Conservation (phyloP, 768 basidiomycete genomes). For the Mycena vulgaris region DNA sequence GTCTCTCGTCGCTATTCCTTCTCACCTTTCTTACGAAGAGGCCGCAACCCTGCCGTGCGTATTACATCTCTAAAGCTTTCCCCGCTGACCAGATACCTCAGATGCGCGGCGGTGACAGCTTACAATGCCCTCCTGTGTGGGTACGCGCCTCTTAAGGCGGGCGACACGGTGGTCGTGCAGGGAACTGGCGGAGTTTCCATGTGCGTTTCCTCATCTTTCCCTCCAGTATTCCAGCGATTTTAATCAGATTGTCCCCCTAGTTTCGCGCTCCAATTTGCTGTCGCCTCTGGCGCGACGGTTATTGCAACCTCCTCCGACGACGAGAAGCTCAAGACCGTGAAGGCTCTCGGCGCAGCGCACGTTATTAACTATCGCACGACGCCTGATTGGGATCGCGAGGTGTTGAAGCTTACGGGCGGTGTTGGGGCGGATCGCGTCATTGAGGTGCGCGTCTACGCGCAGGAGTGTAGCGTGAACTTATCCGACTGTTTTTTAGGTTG, state of each 20-base stretch:
- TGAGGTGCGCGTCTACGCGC: slow-evolving; percentile 42
- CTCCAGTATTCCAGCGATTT: background rate
- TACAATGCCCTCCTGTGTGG: slow-evolving; percentile 61
- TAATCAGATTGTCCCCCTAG: slow-evolving; percentile 43
- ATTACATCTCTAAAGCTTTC: background rate
- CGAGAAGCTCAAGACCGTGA: slow-evolving; percentile 59
- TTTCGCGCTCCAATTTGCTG: slow-evolving; percentile 65
- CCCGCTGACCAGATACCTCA: slow-evolving; percentile 12
- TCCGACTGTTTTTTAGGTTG: slow-evolving; percentile 52
- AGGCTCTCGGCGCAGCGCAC: slow-evolving; percentile 58
- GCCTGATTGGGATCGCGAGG: slow-evolving; percentile 66
- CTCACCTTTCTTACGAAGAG: slow-evolving; percentile 73
- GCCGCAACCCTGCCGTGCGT: slow-evolving; percentile 74
- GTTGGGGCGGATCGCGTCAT: slow-evolving; percentile 42
- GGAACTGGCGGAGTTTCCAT: slow-evolving; percentile 65
- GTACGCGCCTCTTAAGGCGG: slow-evolving; percentile 56
- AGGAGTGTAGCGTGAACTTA: background rate
- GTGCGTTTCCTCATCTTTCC: slow-evolving; percentile 35
- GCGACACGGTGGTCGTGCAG: slow-evolving; percentile 63
- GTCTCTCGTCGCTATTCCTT: slow-evolving; percentile 67
- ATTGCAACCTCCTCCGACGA: slow-evolving; percentile 69
- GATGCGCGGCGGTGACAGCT: slow-evolving; percentile 64
- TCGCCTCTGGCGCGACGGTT: slow-evolving; percentile 64
- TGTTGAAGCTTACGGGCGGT: slow-evolving; percentile 49
- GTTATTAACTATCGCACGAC: slow-evolving; percentile 67